Evolutionary conservation across 192 early-diverging fungal genomes (phyloP).

Genomic region (Podila verticillata): DNA sequence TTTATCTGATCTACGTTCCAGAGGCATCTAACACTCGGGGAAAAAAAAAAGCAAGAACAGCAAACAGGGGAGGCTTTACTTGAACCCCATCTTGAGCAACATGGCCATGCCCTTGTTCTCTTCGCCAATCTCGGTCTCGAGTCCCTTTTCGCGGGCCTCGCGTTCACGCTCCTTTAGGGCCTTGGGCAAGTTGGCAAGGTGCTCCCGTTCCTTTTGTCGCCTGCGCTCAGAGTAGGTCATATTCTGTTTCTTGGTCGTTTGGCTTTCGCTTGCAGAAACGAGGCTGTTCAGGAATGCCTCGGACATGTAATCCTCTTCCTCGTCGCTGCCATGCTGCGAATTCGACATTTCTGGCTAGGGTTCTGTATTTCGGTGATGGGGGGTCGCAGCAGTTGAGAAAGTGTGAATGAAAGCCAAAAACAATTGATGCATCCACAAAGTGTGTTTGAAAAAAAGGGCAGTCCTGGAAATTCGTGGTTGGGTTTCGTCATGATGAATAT

Average conservation of each 20-base stretch:
- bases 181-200: conserved; percentile 56
- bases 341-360: neutral
- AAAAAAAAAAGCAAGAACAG: neutral
- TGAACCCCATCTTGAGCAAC: conserved; percentile 68
- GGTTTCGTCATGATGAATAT: too few species aligned
- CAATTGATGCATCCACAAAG: too few species aligned
- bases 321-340: conserved; percentile 19
- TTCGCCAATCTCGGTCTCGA: conserved; percentile 55
- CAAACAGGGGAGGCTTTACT: conserved; percentile 27
- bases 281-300: conserved; percentile 51
- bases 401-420: too few species aligned
- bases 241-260: conserved; percentile 10
- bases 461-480: too few species aligned
- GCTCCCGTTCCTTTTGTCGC: conserved; percentile 51
- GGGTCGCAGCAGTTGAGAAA: too few species aligned
- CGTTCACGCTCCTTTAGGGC: conserved; percentile 51
- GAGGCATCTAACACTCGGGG: neutral
- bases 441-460: too few species aligned
- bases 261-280: conserved; percentile 15
- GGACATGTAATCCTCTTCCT: conserved; percentile 67
- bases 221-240: conserved; percentile 53
- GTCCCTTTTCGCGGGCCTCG: conserved; percentile 60
- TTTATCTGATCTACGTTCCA: too few species aligned
- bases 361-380: too few species aligned
- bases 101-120: conserved; percentile 66